These are phyloP conservation scores for Collybia nuda DNA, from an alignment of 768 basidiomycete genomes.

Conservation along the genomic window DNA sequence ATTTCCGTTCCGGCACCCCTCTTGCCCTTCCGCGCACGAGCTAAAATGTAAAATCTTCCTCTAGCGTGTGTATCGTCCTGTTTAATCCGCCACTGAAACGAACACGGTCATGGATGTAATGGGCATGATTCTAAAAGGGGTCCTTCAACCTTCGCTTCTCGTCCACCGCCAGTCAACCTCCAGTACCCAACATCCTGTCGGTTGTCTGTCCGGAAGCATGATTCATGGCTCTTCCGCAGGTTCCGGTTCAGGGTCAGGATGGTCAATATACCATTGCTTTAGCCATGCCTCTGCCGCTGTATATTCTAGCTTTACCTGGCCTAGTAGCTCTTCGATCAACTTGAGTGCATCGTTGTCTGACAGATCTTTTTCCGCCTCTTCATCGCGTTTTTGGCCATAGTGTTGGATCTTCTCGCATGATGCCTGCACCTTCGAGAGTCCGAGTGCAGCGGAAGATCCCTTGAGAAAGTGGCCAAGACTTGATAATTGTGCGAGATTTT, in stretches of 20 bases:
- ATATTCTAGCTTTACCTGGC: conserved; percentile 67
- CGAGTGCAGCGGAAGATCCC: conserved; percentile 94
- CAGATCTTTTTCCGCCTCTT: conserved; percentile 42
- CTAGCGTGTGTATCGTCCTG: no score
- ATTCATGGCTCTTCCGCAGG: no score
- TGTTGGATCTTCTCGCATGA: conserved; percentile 93
- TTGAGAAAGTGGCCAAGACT: conserved; percentile 92
- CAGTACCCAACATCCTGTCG: no score
- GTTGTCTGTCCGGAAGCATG: no score
- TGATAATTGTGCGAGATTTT: conserved; percentile 68
- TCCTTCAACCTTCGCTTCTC: no score
- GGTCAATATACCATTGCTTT: conserved; percentile 39
- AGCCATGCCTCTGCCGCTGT: conserved; percentile 67
- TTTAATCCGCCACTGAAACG: no score
- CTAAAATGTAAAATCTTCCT: no score
- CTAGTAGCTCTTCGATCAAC: conserved; percentile 56
- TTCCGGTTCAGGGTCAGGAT: conserved; percentile 5
- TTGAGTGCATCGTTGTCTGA: conserved; percentile 48
- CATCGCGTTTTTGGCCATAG: conserved; percentile 71
- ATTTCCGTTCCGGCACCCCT: no score
- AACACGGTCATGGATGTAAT: no score
- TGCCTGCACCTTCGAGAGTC: conserved; percentile 75
- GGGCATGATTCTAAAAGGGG: no score
- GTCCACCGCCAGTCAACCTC: no score
- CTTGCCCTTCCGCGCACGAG: no score